Evolutionary conservation across 2,329 filamentous ascomycete genomes (phyloP), one percentile per base, ranked within the genome.

Genomic region (Dothistroma pini): DNA sequence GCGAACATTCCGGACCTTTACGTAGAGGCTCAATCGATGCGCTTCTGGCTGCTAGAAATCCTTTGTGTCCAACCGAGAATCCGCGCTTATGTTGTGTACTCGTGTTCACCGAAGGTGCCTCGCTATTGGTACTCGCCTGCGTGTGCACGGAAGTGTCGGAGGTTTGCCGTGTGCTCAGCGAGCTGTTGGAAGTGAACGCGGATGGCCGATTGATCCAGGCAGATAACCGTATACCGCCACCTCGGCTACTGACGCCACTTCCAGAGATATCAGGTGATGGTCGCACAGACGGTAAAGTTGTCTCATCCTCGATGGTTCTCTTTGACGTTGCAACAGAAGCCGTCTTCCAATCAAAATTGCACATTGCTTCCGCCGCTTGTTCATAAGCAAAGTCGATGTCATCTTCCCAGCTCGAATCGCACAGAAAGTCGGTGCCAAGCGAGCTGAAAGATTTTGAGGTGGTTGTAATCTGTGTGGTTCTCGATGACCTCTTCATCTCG

Each of bases 341-440:
- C 31, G 58, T 62, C 59, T 80, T 77, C 83, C 84, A 86, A 61
- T 86, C 82, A 60, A 85, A 85, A 63, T 87, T 79, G 64, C 82
- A 86, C 56, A 83, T 81, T 1, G 84, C 83, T 71, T 86, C 84
- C 6, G 84, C 80, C 29, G 82, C 83, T 68, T 85, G 81, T 62
- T 86, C 81, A 66, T 86, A 86, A 67, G 83, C 85, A 67, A 83
- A 86, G 65, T 86, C 84, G 59, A 87, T 83, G 62, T 85, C 83
- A 44, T 84, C 83, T 67, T 87, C 84, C 84, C 84, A 87, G 1
- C 80, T 81, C 14, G 72, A 72, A 54, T 80, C 78, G 31, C 75
- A 62, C 4, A 67, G 71, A 38, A 63, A 58, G 34, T 64, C 68
- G 9, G 57, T 58, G 11, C 57, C 14, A 1, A 56, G 29, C 29